phyloP scores from a whole-genome alignment of 148 eudicot genomes.

The Heliosperma pusillum region DNA sequence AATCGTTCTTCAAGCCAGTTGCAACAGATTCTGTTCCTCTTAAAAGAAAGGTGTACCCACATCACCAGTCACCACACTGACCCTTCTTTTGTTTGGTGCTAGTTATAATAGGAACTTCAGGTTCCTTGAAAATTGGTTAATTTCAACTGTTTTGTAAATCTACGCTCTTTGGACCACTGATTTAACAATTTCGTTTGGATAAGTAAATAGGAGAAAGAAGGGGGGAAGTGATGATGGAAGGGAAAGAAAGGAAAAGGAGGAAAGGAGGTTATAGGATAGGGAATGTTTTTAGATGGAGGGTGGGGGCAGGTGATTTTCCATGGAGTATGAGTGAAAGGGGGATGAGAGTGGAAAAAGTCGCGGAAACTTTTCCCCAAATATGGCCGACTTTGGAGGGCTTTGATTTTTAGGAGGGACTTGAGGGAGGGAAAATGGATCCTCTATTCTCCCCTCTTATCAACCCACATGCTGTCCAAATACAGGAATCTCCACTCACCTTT shows the following conservation, averaged over 20 bases:
- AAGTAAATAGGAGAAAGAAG: neutral
- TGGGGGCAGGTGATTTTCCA: neutral
- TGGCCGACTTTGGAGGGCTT: neutral
- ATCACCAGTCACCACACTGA: too few species aligned
- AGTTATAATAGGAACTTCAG: neutral
- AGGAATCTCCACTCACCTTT: too few species aligned
- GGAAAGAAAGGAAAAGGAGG: neutral
- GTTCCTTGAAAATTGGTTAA: neutral
- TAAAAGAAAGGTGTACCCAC: constrained; percentile 72
- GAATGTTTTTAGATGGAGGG: neutral
- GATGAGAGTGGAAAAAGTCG: neutral
- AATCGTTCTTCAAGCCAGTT: constrained; percentile 77
- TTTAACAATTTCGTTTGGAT: neutral
- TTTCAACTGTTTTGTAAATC: neutral
- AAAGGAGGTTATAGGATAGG: too few species aligned
- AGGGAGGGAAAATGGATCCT: neutral
- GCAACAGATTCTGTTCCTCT: constrained; percentile 50
- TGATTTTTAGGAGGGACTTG: neutral
- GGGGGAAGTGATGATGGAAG: neutral
- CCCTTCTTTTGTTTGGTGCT: neutral
- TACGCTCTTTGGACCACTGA: neutral
- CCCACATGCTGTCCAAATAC: too few species aligned
- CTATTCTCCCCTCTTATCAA: neutral
- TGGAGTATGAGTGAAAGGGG: neutral
- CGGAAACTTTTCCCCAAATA: neutral